phyloP scores from a whole-genome alignment of 345 rosid genomes.

The Gossypium longicalyx region DNA sequence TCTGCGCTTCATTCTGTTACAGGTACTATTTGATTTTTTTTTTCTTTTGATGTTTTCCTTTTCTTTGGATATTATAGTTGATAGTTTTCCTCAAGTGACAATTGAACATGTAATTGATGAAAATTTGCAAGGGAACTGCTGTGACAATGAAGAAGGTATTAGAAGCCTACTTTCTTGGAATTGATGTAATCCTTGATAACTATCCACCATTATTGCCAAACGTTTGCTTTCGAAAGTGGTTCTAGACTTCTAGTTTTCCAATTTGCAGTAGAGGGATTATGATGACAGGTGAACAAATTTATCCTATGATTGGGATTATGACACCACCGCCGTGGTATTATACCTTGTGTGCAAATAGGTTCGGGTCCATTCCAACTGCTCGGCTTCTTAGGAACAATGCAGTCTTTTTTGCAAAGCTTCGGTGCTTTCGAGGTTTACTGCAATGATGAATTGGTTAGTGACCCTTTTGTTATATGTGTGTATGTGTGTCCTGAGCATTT shows the following conservation, averaged over 20 bases:
- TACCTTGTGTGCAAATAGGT: constrained; percentile 67
- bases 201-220: constrained; percentile 76
- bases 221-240: constrained; percentile 57
- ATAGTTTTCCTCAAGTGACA: not conserved
- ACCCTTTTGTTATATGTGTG: not conserved
- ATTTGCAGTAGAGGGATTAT: constrained; percentile 63
- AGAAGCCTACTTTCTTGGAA: constrained; percentile 67
- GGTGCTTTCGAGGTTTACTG: constrained; percentile 82
- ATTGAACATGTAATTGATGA: not conserved
- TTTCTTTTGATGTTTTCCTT: not conserved
- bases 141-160: constrained; percentile 75
- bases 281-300: constrained; percentile 71
- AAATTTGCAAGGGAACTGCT: constrained; percentile 56
- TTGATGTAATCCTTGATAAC: constrained; percentile 69
- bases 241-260: constrained; percentile 58
- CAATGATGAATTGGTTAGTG: constrained; percentile 61
- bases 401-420: constrained; percentile 75
- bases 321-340: constrained; percentile 70
- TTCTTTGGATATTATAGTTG: not conserved
- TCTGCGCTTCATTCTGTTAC: constrained; percentile 82
- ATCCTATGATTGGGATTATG: constrained; percentile 63
- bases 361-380: constrained; percentile 76
- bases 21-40: constrained; percentile 24
- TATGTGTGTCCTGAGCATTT: not conserved
- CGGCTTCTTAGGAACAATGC: constrained; percentile 84